A percentile compares a stretch with the other conserved stretches of the same genome.
phyloP scores from a whole-genome alignment of 2,329 filamentous ascomycete genomes.

The Claviceps maximensis region DNA sequence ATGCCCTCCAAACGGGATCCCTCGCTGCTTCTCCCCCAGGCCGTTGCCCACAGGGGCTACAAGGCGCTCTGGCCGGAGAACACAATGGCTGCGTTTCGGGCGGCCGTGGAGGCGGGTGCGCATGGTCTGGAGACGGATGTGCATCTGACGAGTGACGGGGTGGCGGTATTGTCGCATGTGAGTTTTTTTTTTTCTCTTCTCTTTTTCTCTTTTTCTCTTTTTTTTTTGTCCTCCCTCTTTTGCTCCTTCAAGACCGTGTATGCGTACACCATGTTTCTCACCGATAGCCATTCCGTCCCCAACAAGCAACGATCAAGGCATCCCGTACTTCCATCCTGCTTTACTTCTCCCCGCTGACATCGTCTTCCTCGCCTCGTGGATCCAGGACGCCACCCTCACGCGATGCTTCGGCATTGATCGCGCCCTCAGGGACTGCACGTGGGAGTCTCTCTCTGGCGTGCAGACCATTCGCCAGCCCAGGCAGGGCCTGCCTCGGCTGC shows the following conservation, averaged over 20 bases:
- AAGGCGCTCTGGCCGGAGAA: slow-evolving; percentile 75
- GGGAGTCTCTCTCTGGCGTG: slow-evolving; percentile 56
- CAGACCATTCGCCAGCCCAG: slow-evolving; percentile 54
- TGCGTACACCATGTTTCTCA: no score
- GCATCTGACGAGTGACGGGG: slow-evolving; percentile 67
- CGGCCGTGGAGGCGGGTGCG: slow-evolving; percentile 59
- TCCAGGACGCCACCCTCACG: slow-evolving; percentile 59
- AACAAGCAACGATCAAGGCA: no score
- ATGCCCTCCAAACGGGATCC: slow-evolving; percentile 15
- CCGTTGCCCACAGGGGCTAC: slow-evolving; percentile 68
- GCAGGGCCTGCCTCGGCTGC: slow-evolving; percentile 58
- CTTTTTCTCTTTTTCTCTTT: slow-evolving; percentile 2
- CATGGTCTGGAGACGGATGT: slow-evolving; percentile 83
- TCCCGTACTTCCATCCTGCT: no score
- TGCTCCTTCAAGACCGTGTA: no score
- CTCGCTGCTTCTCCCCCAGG: slow-evolving; percentile 41
- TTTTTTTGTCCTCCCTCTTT: background rate
- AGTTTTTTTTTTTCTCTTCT: slow-evolving; percentile 10
- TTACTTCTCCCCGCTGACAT: no score
- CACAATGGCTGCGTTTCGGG: slow-evolving; percentile 64
- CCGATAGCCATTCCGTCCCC: no score
- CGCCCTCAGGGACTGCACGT: slow-evolving; percentile 63
- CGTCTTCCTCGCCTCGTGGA: no score
- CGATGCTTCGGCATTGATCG: slow-evolving; percentile 69
- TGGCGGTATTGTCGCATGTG: slow-evolving; percentile 77